Conservation (phyloP, 2,329 filamentous ascomycete genomes). For the Beauveria pseudobassiana region DNA sequence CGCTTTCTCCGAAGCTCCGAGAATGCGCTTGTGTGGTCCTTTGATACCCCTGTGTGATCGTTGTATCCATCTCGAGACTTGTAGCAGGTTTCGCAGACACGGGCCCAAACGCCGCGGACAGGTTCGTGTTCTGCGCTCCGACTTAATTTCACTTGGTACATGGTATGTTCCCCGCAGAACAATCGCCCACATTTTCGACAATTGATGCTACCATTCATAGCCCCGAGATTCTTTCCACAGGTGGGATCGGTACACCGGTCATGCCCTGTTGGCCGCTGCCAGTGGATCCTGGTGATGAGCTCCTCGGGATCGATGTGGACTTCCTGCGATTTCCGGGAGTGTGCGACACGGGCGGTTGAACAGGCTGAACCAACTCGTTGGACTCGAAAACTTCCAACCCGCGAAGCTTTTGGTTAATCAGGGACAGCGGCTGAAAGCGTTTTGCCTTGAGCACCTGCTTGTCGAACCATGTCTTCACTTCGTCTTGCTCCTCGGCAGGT, state of each 20-base stretch:
- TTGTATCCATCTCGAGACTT: constrained; percentile 95
- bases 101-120: constrained; percentile 81
- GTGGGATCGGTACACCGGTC: constrained; percentile 82
- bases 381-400: constrained; percentile 91
- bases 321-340: constrained; percentile 34
- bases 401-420: constrained; percentile 89
- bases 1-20: constrained; percentile 62
- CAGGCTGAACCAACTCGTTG: constrained; percentile 56
- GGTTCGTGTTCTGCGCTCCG: constrained; percentile 85
- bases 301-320: constrained; percentile 70
- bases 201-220: constrained; percentile 78
- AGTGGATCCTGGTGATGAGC: constrained; percentile 78
- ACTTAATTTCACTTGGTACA: constrained; percentile 99
- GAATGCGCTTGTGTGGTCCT: constrained; percentile 69
- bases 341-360: constrained; percentile 24
- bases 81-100: constrained; percentile 98
- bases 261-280: constrained; percentile 68
- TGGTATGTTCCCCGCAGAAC: constrained; percentile 96
- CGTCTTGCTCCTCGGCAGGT: constrained; percentile 80
- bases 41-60: constrained; percentile 66
- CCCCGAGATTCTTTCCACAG: constrained; percentile 72
- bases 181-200: constrained; percentile 87
- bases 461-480: constrained; percentile 96
- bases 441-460: constrained; percentile 90
- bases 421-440: constrained; percentile 81